Evolutionary conservation across 192 early-diverging fungal species (phyloP), one percentile per base, ranked within the genome.

Genomic region (Coemansia sp.): DNA sequence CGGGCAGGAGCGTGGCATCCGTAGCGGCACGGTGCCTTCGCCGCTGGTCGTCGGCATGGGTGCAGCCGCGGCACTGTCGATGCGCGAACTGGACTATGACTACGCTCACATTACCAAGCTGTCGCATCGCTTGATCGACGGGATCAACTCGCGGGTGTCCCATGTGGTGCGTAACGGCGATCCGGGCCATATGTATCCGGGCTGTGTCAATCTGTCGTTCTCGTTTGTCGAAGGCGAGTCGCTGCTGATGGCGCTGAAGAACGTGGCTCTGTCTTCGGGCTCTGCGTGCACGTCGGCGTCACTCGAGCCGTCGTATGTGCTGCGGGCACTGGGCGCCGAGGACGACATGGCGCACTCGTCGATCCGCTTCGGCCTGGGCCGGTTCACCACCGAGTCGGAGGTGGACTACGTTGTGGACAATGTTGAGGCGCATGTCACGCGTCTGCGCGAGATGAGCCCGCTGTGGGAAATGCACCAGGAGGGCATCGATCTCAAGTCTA

Each of bases 391-490:
- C 9, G 89, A 95, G 48, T 81, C 85, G 41, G 95, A 98, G 67
- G 84, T 98, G 22, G 95, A 98, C 60, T 90, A 88, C 72, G 91
- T 92, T 6, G 75, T 95, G 11, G 66, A 86, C 8, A 82, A 83
- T 31, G 92, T 98, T 8, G 79, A 83, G 20, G 73, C 78, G 8
- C 89, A 93, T 53, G 95, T 98, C 8, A 84, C 84, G 45, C 84
- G 85, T 51, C 64, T 98, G 59, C 76, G 95, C 38, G 95, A 98
- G 47, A 94, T 98, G 92, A 90, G 87, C 53, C 95, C 95, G 14
- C 80, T 98, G 39, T 98, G 93, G 93, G 95, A 98, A 72, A 98
- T 98, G 95, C 87, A 85, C 49, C 90, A 91, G 64, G 92, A 94
- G 44, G 92, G 92, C 4, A 90, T 94, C 55, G 92, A 94, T 63